A percentile compares a stretch with the other conserved stretches of the same genome.
phyloP scores from a whole-genome alignment of 495 filamentous ascomycete species.

The Aspergillus sparsus region DNA sequence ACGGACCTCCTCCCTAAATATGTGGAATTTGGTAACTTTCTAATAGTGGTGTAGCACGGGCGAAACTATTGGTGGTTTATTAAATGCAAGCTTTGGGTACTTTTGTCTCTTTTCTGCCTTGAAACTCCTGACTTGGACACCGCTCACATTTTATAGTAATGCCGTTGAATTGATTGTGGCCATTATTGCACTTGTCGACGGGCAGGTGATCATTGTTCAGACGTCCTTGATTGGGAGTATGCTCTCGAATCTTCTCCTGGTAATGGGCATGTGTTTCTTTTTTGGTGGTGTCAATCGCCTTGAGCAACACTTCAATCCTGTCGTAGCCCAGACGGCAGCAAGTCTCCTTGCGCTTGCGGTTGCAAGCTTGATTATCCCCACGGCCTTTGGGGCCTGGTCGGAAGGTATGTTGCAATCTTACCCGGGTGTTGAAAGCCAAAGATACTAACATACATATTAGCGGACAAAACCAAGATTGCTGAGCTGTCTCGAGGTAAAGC shows the following conservation, averaged over 20 bases:
- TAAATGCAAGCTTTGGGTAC: conserved; percentile 89
- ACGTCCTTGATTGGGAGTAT: conserved; percentile 91
- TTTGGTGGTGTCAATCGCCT: conserved; percentile 76
- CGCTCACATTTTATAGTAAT: conserved; percentile 50
- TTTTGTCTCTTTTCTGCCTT: conserved; percentile 16
- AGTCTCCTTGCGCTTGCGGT: conserved; percentile 79
- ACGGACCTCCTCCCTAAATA: conserved; percentile 9
- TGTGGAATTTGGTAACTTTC: neutral
- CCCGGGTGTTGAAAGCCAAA: conserved; percentile 3
- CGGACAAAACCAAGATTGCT: conserved; percentile 29
- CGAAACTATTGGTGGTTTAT: conserved; percentile 80
- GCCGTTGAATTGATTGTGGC: conserved; percentile 92
- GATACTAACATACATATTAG: conserved; percentile 9
- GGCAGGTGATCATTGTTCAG: conserved; percentile 83
- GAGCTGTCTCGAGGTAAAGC: conserved; percentile 42
- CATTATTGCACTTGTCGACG: conserved; percentile 73
- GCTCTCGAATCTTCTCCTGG: conserved; percentile 86
- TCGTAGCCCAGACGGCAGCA: conserved; percentile 89
- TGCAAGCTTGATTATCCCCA: conserved; percentile 81
- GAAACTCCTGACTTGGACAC: neutral
- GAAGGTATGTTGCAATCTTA: conserved; percentile 27
- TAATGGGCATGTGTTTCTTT: conserved; percentile 93
- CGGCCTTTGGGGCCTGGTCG: conserved; percentile 70
- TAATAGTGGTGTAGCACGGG: conserved; percentile 46
- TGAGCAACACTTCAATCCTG: conserved; percentile 89